Evolutionary conservation across 768 basidiomycete genomes (phyloP).

Genomic region (Termitomyces sp.): DNA sequence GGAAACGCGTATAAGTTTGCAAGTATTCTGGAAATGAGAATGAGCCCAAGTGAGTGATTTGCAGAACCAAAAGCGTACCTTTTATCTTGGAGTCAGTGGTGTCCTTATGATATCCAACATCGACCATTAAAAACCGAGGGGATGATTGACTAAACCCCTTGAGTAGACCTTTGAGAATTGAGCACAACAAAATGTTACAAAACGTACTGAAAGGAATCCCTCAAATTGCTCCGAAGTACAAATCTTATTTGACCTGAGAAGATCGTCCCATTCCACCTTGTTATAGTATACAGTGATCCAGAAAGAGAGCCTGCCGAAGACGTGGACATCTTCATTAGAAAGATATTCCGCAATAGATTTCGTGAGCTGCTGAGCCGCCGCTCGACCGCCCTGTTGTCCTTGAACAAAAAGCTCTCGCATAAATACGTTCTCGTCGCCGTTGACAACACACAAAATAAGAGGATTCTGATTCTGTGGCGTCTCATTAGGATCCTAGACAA

Average conservation of each 20-base stretch:
- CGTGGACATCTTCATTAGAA: slow-evolving; percentile 52
- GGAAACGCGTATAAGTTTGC: slow-evolving; percentile 63
- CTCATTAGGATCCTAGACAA: background rate
- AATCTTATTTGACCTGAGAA: slow-evolving; percentile 43
- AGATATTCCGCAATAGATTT: slow-evolving; percentile 66
- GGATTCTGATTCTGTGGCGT: slow-evolving; percentile 50
- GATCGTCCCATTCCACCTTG: slow-evolving; percentile 46
- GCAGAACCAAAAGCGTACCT: slow-evolving; percentile 35
- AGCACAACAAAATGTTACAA: background rate
- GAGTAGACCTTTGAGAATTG: background rate
- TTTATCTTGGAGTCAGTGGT: slow-evolving; percentile 62
- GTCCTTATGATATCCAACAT: slow-evolving; percentile 62
- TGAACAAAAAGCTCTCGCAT: slow-evolving; percentile 48
- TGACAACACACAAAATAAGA: slow-evolving; percentile 69
- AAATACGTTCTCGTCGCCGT: slow-evolving; percentile 70
- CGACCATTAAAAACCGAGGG: slow-evolving; percentile 63
- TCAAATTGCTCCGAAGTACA: slow-evolving; percentile 65
- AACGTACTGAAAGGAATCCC: slow-evolving; percentile 50
- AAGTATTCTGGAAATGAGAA: slow-evolving; percentile 49
- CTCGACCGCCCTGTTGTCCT: slow-evolving; percentile 61
- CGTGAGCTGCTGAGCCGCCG: slow-evolving; percentile 60
- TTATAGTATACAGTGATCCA: slow-evolving; percentile 74
- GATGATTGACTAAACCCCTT: slow-evolving; percentile 71
- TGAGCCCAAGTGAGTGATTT: background rate
- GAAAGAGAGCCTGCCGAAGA: slow-evolving; percentile 62